phyloP scores from a whole-genome alignment of 495 filamentous ascomycete species.

The Amphirosellinia nigrospora region DNA sequence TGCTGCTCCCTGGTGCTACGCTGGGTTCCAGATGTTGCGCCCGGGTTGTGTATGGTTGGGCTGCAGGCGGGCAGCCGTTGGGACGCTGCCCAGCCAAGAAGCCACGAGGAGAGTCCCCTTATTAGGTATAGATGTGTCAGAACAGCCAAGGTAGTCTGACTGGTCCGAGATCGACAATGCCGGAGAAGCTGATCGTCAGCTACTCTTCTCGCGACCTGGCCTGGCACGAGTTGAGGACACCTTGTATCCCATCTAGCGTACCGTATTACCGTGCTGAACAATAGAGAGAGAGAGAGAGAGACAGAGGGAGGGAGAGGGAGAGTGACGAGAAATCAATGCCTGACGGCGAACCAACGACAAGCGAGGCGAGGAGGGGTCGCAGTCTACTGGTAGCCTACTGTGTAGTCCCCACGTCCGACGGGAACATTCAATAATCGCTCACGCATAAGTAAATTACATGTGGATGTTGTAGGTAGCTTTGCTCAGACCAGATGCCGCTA shows the following conservation, averaged over 20 bases:
- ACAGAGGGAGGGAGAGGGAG: not conserved
- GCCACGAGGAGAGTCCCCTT: conserved; percentile 24
- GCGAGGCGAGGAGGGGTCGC: not conserved
- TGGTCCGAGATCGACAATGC: conserved; percentile 24
- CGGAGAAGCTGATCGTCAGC: conserved; percentile 25
- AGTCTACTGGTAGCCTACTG: conserved; percentile 4
- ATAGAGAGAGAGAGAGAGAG: not conserved
- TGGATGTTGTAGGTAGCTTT: not conserved
- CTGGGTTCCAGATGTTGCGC: conserved; percentile 20
- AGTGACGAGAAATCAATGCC: conserved; percentile 7
- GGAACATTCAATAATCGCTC: conserved; percentile 4
- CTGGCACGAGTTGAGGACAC: conserved; percentile 15
- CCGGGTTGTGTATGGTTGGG: conserved; percentile 24
- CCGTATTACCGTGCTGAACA: not conserved
- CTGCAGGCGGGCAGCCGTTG: conserved; percentile 22
- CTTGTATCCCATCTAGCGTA: not conserved
- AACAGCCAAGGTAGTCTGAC: conserved; percentile 13
- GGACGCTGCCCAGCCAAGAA: conserved; percentile 29
- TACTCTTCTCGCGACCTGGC: not conserved
- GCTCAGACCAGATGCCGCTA: not conserved
- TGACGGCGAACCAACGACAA: conserved; percentile 10
- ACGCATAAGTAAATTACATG: conserved; percentile 23
- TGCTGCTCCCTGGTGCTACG: not conserved
- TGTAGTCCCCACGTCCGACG: conserved; percentile 11
- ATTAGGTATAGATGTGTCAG: conserved; percentile 22